Evolutionary conservation across 2,329 filamentous ascomycete species (phyloP).

Genomic region (Ceratocystiopsis brevicomis): DNA sequence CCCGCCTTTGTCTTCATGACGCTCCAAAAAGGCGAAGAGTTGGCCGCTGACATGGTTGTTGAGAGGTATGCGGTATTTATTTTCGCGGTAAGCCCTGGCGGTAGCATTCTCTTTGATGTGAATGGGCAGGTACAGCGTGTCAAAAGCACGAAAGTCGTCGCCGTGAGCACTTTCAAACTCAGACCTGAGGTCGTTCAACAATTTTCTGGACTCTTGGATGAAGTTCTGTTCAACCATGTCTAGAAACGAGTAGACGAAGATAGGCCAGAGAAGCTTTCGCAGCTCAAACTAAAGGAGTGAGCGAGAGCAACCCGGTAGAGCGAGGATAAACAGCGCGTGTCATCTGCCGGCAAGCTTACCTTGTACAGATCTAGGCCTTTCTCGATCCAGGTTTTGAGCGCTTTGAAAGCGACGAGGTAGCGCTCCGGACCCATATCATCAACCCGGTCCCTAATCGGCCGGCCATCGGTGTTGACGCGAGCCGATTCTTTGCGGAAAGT

Average conservation of each 20-base stretch:
- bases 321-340: slow-evolving; percentile 7
- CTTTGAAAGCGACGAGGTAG: slow-evolving; percentile 55
- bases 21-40: slow-evolving; percentile 74
- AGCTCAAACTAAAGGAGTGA: slow-evolving; percentile 51
- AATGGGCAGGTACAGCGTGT: slow-evolving; percentile 52
- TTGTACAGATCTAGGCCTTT: slow-evolving; percentile 91
- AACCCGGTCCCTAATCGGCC: slow-evolving; percentile 45
- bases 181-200: slow-evolving; percentile 47
- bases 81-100: slow-evolving; percentile 65
- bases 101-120: slow-evolving; percentile 61
- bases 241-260: slow-evolving; percentile 86
- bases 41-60: slow-evolving; percentile 69
- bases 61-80: slow-evolving; percentile 80
- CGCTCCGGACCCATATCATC: slow-evolving; percentile 58
- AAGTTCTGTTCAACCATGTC: slow-evolving; percentile 58
- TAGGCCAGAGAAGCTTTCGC: slow-evolving; percentile 71
- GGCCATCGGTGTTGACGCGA: slow-evolving; percentile 62
- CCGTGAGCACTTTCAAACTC: slow-evolving; percentile 60
- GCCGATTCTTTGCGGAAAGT: slow-evolving; percentile 82
- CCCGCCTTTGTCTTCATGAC: slow-evolving; percentile 66
- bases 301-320: neutral
- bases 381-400: slow-evolving; percentile 69
- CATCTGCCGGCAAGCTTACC: slow-evolving; percentile 21
- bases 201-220: slow-evolving; percentile 50
- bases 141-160: slow-evolving; percentile 62